phyloP scores from a whole-genome alignment of 2,329 filamentous ascomycete species.

The Botrytis cinerea region DNA sequence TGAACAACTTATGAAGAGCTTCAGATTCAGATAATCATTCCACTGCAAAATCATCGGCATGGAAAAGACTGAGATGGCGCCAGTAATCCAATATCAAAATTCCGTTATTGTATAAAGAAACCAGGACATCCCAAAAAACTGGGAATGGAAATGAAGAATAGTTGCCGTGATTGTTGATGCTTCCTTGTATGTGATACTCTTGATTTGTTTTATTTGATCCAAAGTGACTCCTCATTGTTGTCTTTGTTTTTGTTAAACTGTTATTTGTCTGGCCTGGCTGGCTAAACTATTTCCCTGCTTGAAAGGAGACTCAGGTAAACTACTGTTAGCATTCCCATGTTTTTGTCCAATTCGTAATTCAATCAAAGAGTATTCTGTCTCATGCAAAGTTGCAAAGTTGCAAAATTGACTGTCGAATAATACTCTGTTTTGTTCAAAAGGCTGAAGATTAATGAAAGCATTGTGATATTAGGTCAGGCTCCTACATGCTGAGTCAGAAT shows the following conservation, averaged over 20 bases:
- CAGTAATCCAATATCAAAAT: neutral
- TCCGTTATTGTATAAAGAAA: slow-evolving; percentile 1
- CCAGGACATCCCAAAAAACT: neutral
- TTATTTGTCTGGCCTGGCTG: neutral
- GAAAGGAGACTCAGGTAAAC: neutral
- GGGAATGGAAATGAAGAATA: neutral
- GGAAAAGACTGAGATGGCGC: neutral
- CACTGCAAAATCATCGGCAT: neutral
- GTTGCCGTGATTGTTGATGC: neutral
- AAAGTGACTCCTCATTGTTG: neutral
- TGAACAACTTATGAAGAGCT: neutral
- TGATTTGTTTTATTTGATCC: neutral
- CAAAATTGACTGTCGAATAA: neutral
- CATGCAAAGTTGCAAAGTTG: neutral
- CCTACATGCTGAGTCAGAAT: neutral
- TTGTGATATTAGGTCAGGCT: neutral
- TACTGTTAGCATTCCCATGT: neutral
- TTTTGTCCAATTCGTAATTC: neutral
- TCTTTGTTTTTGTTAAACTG: neutral
- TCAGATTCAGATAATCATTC: neutral
- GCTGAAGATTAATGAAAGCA: neutral
- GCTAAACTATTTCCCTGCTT: neutral
- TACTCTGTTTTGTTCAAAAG: neutral
- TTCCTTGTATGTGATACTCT: neutral
- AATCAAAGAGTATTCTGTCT: neutral